A percentile compares a stretch with the other conserved stretches of the same genome.
These are phyloP conservation scores for Theileria equi DNA, from an alignment of 169 alveolate species.

Conservation along the genomic window DNA sequence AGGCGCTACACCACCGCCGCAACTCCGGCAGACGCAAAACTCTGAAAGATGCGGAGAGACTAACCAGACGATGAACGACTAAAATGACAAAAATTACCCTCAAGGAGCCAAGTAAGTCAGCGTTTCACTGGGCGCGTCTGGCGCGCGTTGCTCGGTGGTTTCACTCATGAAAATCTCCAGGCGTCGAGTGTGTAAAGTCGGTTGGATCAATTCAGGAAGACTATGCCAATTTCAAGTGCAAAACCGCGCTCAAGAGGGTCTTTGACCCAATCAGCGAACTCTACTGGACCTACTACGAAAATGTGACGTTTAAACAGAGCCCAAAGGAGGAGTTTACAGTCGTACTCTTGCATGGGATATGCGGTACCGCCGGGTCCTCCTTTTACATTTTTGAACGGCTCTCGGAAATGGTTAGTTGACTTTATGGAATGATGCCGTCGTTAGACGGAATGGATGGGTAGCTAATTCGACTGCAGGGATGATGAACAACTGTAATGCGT, in stretches of 20 bases:
- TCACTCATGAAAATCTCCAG: constrained; percentile 4
- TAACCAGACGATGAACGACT: neutral
- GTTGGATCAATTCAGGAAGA: constrained; percentile 66
- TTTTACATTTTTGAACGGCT: constrained; percentile 64
- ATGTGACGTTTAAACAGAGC: constrained; percentile 21
- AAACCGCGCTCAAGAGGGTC: constrained; percentile 67
- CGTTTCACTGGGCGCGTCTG: too few species aligned
- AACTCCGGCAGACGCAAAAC: too few species aligned
- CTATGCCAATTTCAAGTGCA: constrained; percentile 61
- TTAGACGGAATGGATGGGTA: too few species aligned
- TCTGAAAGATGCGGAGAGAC: too few species aligned
- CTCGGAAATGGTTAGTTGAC: constrained; percentile 37
- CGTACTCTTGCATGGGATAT: constrained; percentile 73
- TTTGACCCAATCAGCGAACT: constrained; percentile 73
- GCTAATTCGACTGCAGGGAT: too few species aligned
- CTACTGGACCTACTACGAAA: constrained; percentile 74
- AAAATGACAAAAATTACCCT: neutral
- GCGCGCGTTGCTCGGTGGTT: too few species aligned
- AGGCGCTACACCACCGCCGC: too few species aligned
- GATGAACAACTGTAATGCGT: too few species aligned
- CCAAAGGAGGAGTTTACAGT: constrained; percentile 24
- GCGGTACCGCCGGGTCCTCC: constrained; percentile 81
- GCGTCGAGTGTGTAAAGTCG: constrained; percentile 37
- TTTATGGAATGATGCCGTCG: too few species aligned
- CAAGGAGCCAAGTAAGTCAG: constrained; percentile 16